Conservation (phyloP, 768 basidiomycete species). For the Xerocomellus dryophilus region DNA sequence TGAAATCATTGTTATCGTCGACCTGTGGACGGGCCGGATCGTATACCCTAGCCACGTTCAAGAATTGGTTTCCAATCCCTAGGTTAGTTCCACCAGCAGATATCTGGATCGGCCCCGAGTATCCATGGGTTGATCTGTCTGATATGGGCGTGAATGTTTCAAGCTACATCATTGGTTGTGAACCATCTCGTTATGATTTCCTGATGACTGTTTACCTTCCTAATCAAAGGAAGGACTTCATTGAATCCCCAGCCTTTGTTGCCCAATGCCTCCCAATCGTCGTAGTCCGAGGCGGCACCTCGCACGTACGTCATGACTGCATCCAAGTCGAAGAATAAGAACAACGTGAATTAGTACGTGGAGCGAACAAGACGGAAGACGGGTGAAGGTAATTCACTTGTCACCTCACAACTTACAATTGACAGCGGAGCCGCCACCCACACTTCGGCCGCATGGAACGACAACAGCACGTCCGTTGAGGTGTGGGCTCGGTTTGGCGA, state of each 20-base stretch:
- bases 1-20: slow-evolving; percentile 50
- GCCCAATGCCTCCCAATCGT: slow-evolving; percentile 51
- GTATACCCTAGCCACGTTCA: slow-evolving; percentile 43
- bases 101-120: slow-evolving; percentile 32
- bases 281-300: slow-evolving; percentile 59
- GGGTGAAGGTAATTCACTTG: no score
- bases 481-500: slow-evolving; percentile 38
- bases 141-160: slow-evolving; percentile 35
- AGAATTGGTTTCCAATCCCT: slow-evolving; percentile 39
- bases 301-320: slow-evolving; percentile 52
- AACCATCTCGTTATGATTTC: slow-evolving; percentile 12
- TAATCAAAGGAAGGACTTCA: slow-evolving; percentile 54
- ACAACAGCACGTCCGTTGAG: slow-evolving; percentile 43
- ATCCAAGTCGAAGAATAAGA: neutral
- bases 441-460: slow-evolving; percentile 46
- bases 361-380: neutral
- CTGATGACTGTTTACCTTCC: slow-evolving; percentile 43
- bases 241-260: slow-evolving; percentile 62
- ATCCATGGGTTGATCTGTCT: slow-evolving; percentile 38
- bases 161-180: slow-evolving; percentile 43
- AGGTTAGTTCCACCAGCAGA: slow-evolving; percentile 7
- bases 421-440: slow-evolving; percentile 63
- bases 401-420: slow-evolving; percentile 46
- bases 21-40: slow-evolving; percentile 45
- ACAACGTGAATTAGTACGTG: neutral